A percentile compares a stretch with the other conserved stretches of the same genome.
Evolutionary conservation across 768 basidiomycete genomes (phyloP).

Genomic region (Mycena vitilis): DNA sequence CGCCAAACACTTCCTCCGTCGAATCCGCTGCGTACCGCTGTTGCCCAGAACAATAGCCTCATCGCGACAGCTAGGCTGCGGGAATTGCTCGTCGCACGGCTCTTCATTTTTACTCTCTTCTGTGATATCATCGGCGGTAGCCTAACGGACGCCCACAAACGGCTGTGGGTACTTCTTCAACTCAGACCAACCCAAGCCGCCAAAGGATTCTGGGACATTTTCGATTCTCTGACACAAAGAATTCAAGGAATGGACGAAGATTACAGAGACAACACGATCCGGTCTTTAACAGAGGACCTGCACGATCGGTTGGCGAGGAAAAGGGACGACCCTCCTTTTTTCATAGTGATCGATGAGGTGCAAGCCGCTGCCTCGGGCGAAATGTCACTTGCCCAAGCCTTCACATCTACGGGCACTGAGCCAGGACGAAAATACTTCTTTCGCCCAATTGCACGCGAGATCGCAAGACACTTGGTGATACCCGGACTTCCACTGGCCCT

Average conservation of each 20-base stretch:
- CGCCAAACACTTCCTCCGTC: constrained; percentile 45
- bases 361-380: constrained; percentile 52
- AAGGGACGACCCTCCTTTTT: constrained; percentile 46
- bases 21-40: constrained; percentile 38
- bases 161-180: constrained; percentile 57
- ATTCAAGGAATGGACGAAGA: constrained; percentile 6
- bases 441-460: constrained; percentile 55
- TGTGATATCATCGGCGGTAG: constrained; percentile 44
- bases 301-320: no score
- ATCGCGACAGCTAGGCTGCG: constrained; percentile 52
- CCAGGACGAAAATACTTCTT: constrained; percentile 33
- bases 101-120: constrained; percentile 54
- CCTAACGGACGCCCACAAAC: constrained; percentile 40
- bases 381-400: constrained; percentile 47
- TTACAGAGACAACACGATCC: neutral
- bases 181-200: constrained; percentile 48
- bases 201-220: constrained; percentile 51
- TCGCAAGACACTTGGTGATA: constrained; percentile 54
- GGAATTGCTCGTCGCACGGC: constrained; percentile 54
- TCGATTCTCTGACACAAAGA: constrained; percentile 51
- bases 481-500: constrained; percentile 51
- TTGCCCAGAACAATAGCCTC: constrained; percentile 43
- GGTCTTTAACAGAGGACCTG: neutral
- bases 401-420: constrained; percentile 50
- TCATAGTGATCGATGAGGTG: constrained; percentile 60